Conservation (phyloP, 139 green algal genomes). For the Astrephomene gubernaculifera region DNA sequence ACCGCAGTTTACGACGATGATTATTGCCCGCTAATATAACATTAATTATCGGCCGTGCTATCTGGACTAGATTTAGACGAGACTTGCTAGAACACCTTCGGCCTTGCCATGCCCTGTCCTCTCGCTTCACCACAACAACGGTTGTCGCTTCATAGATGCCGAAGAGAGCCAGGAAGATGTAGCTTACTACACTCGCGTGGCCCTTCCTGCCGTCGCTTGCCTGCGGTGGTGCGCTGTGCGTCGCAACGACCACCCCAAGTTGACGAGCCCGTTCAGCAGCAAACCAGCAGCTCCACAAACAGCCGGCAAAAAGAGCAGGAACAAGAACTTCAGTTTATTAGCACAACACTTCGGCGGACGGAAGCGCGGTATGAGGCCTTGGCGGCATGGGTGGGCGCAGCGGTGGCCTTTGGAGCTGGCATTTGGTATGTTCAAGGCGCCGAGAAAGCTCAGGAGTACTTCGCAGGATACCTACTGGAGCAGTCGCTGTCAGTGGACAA, state of each 20-base stretch:
- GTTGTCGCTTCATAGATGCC: neutral
- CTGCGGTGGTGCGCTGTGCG: slow-evolving; percentile 10
- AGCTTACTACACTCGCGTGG: neutral
- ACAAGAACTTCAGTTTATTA: slow-evolving; percentile 49
- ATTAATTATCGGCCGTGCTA: too few relatives aligned
- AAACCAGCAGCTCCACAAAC: neutral
- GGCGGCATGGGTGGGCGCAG: slow-evolving; percentile 70
- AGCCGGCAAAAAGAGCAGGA: slow-evolving; percentile 52
- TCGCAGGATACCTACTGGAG: slow-evolving; percentile 97
- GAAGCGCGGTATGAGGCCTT: slow-evolving; percentile 60
- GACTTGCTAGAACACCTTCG: too few relatives aligned
- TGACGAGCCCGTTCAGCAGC: slow-evolving; percentile 9
- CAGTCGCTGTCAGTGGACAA: slow-evolving; percentile 97
- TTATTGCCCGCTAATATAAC: too few relatives aligned
- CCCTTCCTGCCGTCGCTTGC: neutral
- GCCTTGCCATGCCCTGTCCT: slow-evolving; percentile 24
- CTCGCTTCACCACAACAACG: neutral
- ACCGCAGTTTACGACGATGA: too few relatives aligned
- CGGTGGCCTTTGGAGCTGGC: slow-evolving; percentile 78
- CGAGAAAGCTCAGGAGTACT: slow-evolving; percentile 81
- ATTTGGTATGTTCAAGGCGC: slow-evolving; percentile 73
- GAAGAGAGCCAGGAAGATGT: neutral
- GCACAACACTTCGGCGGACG: slow-evolving; percentile 36
- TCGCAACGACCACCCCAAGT: slow-evolving; percentile 18
- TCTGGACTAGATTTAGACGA: too few relatives aligned